Percentiles rank a stretch among this genome's conserved stretches.
These are phyloP conservation scores for Pleurotus giganteus DNA, from an alignment of 768 basidiomycete species.

Conservation along the genomic window DNA sequence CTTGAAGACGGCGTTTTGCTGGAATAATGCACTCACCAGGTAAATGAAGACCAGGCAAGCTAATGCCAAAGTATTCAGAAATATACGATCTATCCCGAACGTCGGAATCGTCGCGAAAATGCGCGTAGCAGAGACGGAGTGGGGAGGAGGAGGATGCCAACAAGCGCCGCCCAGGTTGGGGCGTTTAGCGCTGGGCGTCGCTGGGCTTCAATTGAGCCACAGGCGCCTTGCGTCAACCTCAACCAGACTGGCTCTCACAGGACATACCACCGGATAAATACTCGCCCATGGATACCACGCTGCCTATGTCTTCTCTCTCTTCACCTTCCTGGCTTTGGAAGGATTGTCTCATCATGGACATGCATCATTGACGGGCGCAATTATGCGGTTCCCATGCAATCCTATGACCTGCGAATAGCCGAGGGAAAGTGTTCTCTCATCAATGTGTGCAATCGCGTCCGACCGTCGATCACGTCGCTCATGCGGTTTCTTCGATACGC, in stretches of 20 bases:
- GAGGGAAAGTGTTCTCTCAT: not conserved
- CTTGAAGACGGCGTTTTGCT: not conserved
- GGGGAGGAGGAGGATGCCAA: too few species aligned
- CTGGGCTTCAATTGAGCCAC: too few species aligned
- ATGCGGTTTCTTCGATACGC: not conserved
- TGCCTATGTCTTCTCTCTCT: too few species aligned
- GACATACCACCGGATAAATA: too few species aligned
- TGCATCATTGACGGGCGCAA: not conserved
- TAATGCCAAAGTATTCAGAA: not conserved
- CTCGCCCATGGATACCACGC: too few species aligned
- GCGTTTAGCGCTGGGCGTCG: too few species aligned
- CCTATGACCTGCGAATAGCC: not conserved
- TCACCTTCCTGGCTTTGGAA: not conserved
- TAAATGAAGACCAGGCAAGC: slow-evolving; percentile 3
- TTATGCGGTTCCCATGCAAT: not conserved
- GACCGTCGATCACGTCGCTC: slow-evolving; percentile 6
- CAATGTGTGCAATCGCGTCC: not conserved
- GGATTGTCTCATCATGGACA: not conserved
- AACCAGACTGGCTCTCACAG: too few species aligned
- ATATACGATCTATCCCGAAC: not conserved
- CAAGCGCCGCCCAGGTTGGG: too few species aligned
- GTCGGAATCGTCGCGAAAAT: not conserved
- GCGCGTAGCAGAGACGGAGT: too few species aligned
- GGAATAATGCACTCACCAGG: not conserved
- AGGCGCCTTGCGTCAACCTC: too few species aligned